Percentiles rank a stretch among this genome's conserved stretches.
Conservation (phyloP, 2,329 filamentous ascomycete species). For the Trichoderma afroharzianum region DNA sequence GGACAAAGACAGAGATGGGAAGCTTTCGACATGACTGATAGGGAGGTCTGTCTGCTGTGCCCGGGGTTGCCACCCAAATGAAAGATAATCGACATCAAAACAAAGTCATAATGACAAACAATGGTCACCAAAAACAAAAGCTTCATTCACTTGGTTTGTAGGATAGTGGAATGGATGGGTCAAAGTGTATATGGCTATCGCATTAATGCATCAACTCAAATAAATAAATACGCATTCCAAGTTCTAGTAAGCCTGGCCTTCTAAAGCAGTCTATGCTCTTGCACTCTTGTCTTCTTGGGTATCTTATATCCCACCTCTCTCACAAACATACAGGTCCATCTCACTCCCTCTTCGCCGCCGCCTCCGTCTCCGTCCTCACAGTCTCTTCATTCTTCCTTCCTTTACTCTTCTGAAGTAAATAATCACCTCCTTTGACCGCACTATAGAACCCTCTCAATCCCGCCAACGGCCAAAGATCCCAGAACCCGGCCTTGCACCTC, state of each 20-base stretch:
- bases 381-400: conserved; percentile 12
- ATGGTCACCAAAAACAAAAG: not conserved
- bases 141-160: not conserved
- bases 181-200: conserved; percentile 2
- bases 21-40: conserved; percentile 29
- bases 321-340: not conserved
- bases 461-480: conserved; percentile 38
- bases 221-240: not conserved
- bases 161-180: not conserved
- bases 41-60: conserved; percentile 1
- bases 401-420: conserved; percentile 39
- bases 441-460: conserved; percentile 47
- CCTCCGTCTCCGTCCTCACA: not conserved
- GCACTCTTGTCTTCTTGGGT: not conserved
- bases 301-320: not conserved
- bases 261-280: not conserved
- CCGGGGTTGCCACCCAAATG: conserved; percentile 6
- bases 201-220: not conserved
- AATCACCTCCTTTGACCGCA: conserved; percentile 44
- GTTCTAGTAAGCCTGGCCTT: not conserved
- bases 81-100: not conserved
- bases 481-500: conserved; percentile 26
- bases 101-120: not conserved
- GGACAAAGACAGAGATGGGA: conserved; percentile 29
- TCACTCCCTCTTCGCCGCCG: not conserved